Evolutionary conservation across 2,329 filamentous ascomycete species (phyloP), one percentile per base, ranked within the genome.

Genomic region (Cordyceps cicadae): DNA sequence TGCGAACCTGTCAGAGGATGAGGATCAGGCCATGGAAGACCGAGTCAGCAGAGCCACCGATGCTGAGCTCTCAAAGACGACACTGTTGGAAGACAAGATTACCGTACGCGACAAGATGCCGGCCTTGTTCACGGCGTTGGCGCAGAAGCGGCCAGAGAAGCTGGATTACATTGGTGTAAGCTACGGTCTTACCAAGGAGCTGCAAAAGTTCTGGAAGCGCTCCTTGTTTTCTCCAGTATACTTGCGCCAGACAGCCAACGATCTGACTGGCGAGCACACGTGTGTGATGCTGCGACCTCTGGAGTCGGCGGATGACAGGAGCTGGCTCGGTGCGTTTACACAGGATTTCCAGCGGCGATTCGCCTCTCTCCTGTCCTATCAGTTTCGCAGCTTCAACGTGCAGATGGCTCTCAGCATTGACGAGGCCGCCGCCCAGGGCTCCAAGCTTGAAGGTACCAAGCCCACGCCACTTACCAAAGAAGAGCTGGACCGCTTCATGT

Each of bases 151-250:
- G 61, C 88, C 94, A 0, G 87, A 90, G 50, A 77, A 78, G 6
- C 84, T 99, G 7, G 94, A 99, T 75, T 99, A 97, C 70, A 75
- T 99, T 17, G 94, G 95, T 70, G 95, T 99, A 54, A 96, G 90
- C 69, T 99, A 96, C 71, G 95, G 94, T 58, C 79, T 99, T 61
- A 99, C 94, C 0, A 81, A 87, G 45, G 81, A 85, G 15, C 84
- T 99, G 15, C 94, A 96, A 77, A 95, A 90, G 70, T 99, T 99
- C 80, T 99, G 94, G 94, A 96, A 97, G 76, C 88, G 89, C 41
- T 85, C 88, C 17, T 80, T 81, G 0, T 99, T 97, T 72, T 85
- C 87, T 2, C 94, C 94, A 0, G 90, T 99, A 0, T 99, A 99
- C 69, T 82, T 99, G 15, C 85, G 94, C 39, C 94, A 99, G 77